A percentile compares a stretch with the other conserved stretches of the same genome.
Conservation (phyloP, 2,329 filamentous ascomycete species). For the Ophiosphaerella narmari region DNA sequence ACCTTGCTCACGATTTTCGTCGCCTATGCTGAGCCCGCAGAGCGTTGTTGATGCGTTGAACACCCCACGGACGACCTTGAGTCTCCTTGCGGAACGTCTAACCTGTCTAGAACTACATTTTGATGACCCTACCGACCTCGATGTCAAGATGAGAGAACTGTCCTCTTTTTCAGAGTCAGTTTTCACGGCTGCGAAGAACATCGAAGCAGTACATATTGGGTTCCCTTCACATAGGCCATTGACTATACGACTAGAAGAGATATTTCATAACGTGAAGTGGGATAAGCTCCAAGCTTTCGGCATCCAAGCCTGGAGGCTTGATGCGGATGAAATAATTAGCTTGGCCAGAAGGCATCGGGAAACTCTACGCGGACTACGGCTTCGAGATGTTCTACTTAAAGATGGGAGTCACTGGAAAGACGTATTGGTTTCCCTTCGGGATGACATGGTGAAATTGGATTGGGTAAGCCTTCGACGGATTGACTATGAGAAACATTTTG, state of each 20-base stretch:
- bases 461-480: slow-evolving; percentile 67
- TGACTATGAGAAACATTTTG: slow-evolving; percentile 62
- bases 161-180: slow-evolving; percentile 62
- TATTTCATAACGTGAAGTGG: slow-evolving; percentile 68
- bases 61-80: slow-evolving; percentile 54
- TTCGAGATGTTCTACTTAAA: slow-evolving; percentile 65
- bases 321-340: slow-evolving; percentile 63
- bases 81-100: slow-evolving; percentile 60
- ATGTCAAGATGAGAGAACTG: slow-evolving; percentile 61
- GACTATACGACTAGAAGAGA: slow-evolving; percentile 60
- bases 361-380: slow-evolving; percentile 62
- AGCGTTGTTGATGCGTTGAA: slow-evolving; percentile 59
- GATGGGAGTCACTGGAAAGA: slow-evolving; percentile 65
- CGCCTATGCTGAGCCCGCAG: slow-evolving; percentile 65
- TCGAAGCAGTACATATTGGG: slow-evolving; percentile 67
- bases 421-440: slow-evolving; percentile 60
- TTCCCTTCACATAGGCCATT: slow-evolving; percentile 64
- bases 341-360: slow-evolving; percentile 61
- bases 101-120: slow-evolving; percentile 68
- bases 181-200: slow-evolving; percentile 63
- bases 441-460: slow-evolving; percentile 61
- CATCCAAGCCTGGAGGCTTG: slow-evolving; percentile 67
- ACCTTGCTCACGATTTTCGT: slow-evolving; percentile 64
- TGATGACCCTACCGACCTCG: slow-evolving; percentile 61
- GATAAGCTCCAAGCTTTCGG: slow-evolving; percentile 66